A percentile compares a stretch with the other conserved stretches of the same genome.
phyloP scores from a whole-genome alignment of 192 early-diverging fungal species.

The Funneliformis mosseae region DNA sequence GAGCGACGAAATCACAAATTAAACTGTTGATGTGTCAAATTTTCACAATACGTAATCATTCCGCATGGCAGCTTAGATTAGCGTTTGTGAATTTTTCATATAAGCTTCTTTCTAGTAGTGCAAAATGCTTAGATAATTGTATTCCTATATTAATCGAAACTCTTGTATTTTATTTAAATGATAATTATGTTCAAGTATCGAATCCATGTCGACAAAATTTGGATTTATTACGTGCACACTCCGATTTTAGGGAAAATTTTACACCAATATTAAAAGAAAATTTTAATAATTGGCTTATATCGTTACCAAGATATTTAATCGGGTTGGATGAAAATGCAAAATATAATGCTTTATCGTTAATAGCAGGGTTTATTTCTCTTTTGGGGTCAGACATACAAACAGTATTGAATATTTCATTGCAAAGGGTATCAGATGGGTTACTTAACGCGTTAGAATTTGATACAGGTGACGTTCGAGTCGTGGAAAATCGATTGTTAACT shows the following conservation, averaged over 20 bases:
- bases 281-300: constrained; percentile 37
- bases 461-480: constrained; percentile 30
- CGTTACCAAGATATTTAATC: constrained; percentile 41
- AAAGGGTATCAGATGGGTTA: constrained; percentile 41
- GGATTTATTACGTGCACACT: not conserved
- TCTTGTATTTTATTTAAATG: constrained; percentile 44
- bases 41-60: constrained; percentile 40
- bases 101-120: constrained; percentile 36
- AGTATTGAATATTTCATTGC: constrained; percentile 36
- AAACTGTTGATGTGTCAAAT: constrained; percentile 33
- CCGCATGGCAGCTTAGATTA: constrained; percentile 39
- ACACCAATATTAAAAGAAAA: constrained; percentile 44
- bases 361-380: constrained; percentile 40
- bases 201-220: constrained; percentile 28
- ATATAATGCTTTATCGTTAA: constrained; percentile 36
- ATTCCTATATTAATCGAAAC: constrained; percentile 38
- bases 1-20: constrained; percentile 34
- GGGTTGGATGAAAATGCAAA: constrained; percentile 41
- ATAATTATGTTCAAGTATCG: constrained; percentile 41
- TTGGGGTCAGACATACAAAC: constrained; percentile 36
- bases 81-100: constrained; percentile 44
- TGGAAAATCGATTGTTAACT: constrained; percentile 35
- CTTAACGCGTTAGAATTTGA: constrained; percentile 45
- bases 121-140: constrained; percentile 41
- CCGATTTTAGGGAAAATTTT: constrained; percentile 27